These are phyloP conservation scores for Cryptococcus wingfieldii DNA, from an alignment of 1,284 basidiomycete species.

Conservation along the genomic window DNA sequence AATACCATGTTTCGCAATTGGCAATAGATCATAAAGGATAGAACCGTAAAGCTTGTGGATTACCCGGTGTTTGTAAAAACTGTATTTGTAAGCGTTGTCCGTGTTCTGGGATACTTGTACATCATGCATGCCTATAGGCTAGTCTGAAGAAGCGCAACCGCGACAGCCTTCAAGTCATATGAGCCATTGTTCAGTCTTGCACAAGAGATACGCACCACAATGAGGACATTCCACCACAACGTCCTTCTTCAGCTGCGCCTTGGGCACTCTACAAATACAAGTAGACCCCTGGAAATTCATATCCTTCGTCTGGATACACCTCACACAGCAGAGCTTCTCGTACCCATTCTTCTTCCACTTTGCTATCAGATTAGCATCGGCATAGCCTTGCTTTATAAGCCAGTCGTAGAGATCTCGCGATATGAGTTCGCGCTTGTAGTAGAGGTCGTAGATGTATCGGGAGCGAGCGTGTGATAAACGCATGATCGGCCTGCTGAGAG, in stretches of 20 bases:
- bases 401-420: constrained; percentile 94
- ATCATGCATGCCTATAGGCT: constrained; percentile 2
- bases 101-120: no score
- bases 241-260: constrained; percentile 82
- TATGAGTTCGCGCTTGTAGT: constrained; percentile 97
- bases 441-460: constrained; percentile 96
- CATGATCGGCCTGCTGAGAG: constrained; percentile 71
- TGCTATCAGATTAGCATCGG: constrained; percentile 92
- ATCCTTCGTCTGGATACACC: constrained; percentile 96
- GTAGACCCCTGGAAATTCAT: constrained; percentile 99
- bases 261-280: constrained; percentile 96
- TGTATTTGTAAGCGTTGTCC: no score
- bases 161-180: constrained; percentile 25
- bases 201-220: constrained; percentile 65
- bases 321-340: constrained; percentile 94
- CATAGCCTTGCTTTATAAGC: constrained; percentile 96
- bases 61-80: no score
- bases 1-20: background rate
- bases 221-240: constrained; percentile 96
- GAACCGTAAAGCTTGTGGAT: no score
- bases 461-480: constrained; percentile 92
- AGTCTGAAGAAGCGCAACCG: constrained; percentile 36
- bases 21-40: background rate
- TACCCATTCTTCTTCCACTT: constrained; percentile 99
- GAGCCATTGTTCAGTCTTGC: background rate